Evolutionary conservation across 768 basidiomycete species (phyloP).

Genomic region (Dentipellis sp.): DNA sequence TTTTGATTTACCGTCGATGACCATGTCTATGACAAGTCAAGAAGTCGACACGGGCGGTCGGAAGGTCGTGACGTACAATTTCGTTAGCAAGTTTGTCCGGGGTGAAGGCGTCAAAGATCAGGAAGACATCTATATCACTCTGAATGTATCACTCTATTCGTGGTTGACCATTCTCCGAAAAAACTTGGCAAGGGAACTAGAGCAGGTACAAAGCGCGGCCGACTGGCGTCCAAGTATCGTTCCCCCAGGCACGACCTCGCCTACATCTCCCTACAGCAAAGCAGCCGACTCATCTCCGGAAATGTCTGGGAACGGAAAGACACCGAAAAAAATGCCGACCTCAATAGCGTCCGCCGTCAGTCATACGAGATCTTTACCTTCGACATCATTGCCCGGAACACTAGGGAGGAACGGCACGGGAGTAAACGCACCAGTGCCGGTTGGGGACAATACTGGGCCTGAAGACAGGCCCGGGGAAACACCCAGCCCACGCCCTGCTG

Average conservation of each 20-base stretch:
- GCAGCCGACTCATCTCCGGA: too few species aligned
- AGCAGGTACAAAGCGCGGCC: slow-evolving; percentile 54
- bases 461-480: not conserved
- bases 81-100: slow-evolving; percentile 59
- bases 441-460: too few species aligned
- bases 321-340: too few species aligned
- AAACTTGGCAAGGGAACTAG: slow-evolving; percentile 68
- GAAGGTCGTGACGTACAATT: slow-evolving; percentile 52
- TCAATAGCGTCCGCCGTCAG: too few species aligned
- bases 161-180: slow-evolving; percentile 76
- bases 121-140: slow-evolving; percentile 78
- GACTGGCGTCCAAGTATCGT: slow-evolving; percentile 32
- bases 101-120: slow-evolving; percentile 37
- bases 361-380: too few species aligned
- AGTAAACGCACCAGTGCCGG: too few species aligned
- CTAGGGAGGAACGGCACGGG: too few species aligned
- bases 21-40: slow-evolving; percentile 71
- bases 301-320: too few species aligned
- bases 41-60: slow-evolving; percentile 35
- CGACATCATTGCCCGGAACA: too few species aligned
- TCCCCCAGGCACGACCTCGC: slow-evolving; percentile 14
- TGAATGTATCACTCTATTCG: slow-evolving; percentile 75
- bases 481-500: not conserved
- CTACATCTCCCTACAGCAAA: not conserved
- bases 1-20: slow-evolving; percentile 75